Conservation (phyloP, 2,329 filamentous ascomycete species). For the Graphilbum ipis-grandicollis region DNA sequence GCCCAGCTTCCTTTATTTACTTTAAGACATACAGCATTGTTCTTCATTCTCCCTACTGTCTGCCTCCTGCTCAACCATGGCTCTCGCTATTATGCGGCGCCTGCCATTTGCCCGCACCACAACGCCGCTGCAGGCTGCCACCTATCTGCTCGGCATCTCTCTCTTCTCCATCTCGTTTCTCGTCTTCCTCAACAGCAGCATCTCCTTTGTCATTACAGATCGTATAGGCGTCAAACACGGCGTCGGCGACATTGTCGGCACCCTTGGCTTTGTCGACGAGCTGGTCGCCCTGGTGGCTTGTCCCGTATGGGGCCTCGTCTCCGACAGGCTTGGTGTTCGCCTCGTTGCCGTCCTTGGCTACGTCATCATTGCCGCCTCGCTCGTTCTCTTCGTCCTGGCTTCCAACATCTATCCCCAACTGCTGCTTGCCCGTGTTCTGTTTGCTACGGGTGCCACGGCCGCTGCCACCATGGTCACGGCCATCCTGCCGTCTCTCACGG, state of each 20-base stretch:
- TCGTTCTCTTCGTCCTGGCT: conserved; percentile 73
- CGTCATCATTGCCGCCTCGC: conserved; percentile 55
- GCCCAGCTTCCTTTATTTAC: too few relatives aligned
- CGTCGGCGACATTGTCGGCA: conserved; percentile 69
- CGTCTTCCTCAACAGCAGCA: conserved; percentile 71
- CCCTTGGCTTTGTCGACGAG: conserved; percentile 73
- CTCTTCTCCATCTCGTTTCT: conserved; percentile 81
- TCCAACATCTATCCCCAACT: conserved; percentile 78
- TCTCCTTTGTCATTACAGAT: conserved; percentile 75
- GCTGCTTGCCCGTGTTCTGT: conserved; percentile 66
- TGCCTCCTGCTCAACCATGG: conserved; percentile 1
- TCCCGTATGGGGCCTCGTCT: conserved; percentile 61
- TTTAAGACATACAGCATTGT: not conserved
- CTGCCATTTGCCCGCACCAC: conserved; percentile 42
- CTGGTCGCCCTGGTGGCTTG: conserved; percentile 66
- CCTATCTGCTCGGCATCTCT: conserved; percentile 67
- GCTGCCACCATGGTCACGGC: conserved; percentile 95
- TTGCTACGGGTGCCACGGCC: conserved; percentile 83
- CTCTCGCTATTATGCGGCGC: conserved; percentile 19
- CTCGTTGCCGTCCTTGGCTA: conserved; percentile 65
- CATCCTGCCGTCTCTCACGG: conserved; percentile 58
- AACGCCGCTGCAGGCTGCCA: conserved; percentile 44
- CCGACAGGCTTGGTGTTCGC: conserved; percentile 60
- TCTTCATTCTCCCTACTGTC: not conserved
- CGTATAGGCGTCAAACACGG: conserved; percentile 55